Evolutionary conservation across 805 yeast species (phyloP).

Genomic region (Zygosaccharomyces rouxii): DNA sequence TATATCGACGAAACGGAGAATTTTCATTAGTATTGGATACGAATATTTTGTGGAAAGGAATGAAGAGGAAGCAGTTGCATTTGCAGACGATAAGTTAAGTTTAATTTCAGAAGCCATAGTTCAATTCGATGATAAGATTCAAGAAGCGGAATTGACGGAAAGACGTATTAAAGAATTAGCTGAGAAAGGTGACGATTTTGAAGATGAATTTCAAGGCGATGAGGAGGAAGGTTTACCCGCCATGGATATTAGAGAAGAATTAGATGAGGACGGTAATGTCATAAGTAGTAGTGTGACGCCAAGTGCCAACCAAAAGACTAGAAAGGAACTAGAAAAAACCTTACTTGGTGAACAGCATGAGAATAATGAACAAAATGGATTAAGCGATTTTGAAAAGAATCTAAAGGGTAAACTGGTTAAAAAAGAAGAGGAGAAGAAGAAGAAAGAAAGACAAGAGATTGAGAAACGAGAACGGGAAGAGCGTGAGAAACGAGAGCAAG

Average conservation of each 20-base stretch:
- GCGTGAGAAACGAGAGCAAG: conserved; percentile 1
- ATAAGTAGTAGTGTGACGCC: conserved; percentile 44
- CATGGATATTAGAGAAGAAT: conserved; percentile 77
- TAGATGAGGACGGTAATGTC: conserved; percentile 81
- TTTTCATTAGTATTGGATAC: conserved; percentile 31
- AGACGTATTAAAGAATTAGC: conserved; percentile 31
- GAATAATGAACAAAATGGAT: conserved; percentile 23
- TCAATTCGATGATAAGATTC: conserved; percentile 39
- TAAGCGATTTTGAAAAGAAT: conserved; percentile 29
- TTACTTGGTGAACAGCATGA: conserved; percentile 2
- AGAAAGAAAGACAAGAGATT: not conserved
- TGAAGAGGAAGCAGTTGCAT: conserved; percentile 22
- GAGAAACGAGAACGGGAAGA: not conserved
- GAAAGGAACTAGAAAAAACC: conserved; percentile 16
- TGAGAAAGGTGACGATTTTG: conserved; percentile 10
- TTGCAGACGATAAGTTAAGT: conserved; percentile 23
- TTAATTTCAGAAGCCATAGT: conserved; percentile 38
- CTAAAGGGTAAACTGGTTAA: conserved; percentile 14
- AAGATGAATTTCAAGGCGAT: conserved; percentile 15
- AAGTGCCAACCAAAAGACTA: conserved; percentile 20
- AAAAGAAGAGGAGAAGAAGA: not conserved
- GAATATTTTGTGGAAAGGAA: conserved; percentile 33
- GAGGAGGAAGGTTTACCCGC: conserved; percentile 53
- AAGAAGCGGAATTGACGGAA: conserved; percentile 34
- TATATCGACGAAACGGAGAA: conserved; percentile 23